Conservation (phyloP, 208 protist genomes). For the Crithidia expoeki region DNA sequence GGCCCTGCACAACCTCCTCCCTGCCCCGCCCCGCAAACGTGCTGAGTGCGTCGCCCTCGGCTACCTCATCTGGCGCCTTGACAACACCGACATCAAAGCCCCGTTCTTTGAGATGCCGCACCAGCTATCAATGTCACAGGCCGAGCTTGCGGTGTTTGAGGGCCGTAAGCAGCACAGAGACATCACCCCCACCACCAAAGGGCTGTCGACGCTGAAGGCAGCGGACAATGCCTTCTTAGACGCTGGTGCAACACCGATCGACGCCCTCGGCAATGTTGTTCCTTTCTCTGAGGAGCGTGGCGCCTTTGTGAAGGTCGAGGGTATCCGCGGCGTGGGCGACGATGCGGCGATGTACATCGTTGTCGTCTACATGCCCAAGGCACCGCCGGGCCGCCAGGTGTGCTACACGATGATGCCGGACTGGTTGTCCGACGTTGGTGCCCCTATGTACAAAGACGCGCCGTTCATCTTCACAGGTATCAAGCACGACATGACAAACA, state of each 20-base stretch:
- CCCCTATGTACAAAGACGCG: slow-evolving; percentile 57
- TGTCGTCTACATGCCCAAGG: slow-evolving; percentile 37
- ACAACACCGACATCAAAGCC: slow-evolving; percentile 33
- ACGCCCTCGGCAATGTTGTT: slow-evolving; percentile 45
- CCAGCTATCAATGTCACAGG: slow-evolving; percentile 54
- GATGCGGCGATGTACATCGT: slow-evolving; percentile 55
- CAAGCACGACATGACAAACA: slow-evolving; percentile 25
- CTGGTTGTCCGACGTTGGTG: slow-evolving; percentile 65
- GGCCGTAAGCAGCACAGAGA: slow-evolving; percentile 21
- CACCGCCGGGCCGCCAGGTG: slow-evolving; percentile 22
- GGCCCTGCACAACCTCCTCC: slow-evolving; percentile 55
- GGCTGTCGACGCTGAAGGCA: slow-evolving; percentile 27
- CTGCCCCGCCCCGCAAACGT: slow-evolving; percentile 37
- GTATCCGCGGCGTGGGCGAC: slow-evolving; percentile 54
- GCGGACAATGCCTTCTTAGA: slow-evolving; percentile 46
- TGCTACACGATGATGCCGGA: slow-evolving; percentile 51
- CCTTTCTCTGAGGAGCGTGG: slow-evolving; percentile 61
- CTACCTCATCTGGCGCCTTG: slow-evolving; percentile 65
- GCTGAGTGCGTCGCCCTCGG: slow-evolving; percentile 51
- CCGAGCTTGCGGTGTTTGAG: slow-evolving; percentile 49
- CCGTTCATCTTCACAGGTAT: slow-evolving; percentile 50
- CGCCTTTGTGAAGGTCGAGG: slow-evolving; percentile 61
- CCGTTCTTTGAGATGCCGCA: slow-evolving; percentile 58
- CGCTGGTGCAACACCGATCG: slow-evolving; percentile 20
- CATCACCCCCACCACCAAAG: slow-evolving; percentile 18